Percentiles rank a stretch among this genome's conserved stretches.
phyloP scores from a whole-genome alignment of 495 filamentous ascomycete species.

The Annulohypoxylon stygium region DNA sequence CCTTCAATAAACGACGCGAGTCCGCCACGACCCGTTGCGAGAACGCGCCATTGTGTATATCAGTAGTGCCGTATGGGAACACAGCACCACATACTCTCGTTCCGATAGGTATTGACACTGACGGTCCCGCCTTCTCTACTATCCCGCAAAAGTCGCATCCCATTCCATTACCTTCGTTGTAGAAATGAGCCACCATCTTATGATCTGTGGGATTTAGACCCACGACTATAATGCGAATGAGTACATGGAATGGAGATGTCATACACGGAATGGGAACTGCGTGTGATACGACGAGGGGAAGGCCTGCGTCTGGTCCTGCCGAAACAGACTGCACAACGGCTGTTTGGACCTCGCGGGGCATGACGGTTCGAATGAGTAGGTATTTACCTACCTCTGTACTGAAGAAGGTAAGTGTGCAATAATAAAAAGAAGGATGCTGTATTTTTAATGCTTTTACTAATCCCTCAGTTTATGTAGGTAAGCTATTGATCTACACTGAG shows the following conservation, averaged over 20 bases:
- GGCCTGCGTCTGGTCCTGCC: background rate
- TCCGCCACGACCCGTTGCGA: background rate
- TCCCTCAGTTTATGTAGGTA: background rate
- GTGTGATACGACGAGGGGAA: background rate
- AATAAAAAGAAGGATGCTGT: background rate
- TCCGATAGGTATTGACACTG: background rate
- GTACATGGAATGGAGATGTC: constrained; percentile 9
- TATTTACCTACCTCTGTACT: background rate
- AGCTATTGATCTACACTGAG: background rate
- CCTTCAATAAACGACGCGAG: background rate
- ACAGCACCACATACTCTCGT: constrained; percentile 29
- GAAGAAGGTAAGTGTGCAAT: background rate
- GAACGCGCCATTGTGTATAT: background rate
- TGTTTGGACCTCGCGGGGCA: background rate
- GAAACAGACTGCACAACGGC: background rate
- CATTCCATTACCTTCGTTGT: constrained; percentile 22
- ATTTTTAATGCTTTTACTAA: background rate
- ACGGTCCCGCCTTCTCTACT: constrained; percentile 23
- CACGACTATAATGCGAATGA: constrained; percentile 28
- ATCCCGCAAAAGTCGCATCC: constrained; percentile 44
- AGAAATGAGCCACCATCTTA: constrained; percentile 42
- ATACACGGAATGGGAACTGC: background rate
- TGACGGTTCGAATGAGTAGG: background rate
- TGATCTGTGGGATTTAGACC: constrained; percentile 43
- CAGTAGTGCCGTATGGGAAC: constrained; percentile 49